Percentiles rank a stretch among this genome's conserved stretches.
These are phyloP conservation scores for Suillus occidentalis DNA, from an alignment of 768 basidiomycete genomes.

Conservation along the genomic window DNA sequence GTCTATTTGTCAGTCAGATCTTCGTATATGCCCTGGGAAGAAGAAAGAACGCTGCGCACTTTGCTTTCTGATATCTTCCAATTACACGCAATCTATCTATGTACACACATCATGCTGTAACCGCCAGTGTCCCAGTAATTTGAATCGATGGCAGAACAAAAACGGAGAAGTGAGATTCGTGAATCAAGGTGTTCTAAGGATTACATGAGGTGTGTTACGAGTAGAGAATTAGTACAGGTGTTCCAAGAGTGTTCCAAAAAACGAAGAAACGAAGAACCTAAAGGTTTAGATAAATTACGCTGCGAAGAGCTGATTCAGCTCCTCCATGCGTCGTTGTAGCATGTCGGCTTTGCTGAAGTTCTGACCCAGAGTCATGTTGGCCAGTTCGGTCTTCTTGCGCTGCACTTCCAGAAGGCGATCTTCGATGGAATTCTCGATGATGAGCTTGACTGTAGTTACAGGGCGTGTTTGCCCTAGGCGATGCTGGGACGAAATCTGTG, in stretches of 20 bases:
- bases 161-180: background rate
- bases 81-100: constrained; percentile 1
- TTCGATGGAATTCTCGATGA: constrained; percentile 95
- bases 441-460: constrained; percentile 88
- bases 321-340: constrained; percentile 83
- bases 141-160: background rate
- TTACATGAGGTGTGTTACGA: constrained; percentile 31
- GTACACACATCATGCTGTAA: background rate
- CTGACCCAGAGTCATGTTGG: constrained; percentile 90
- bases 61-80: constrained; percentile 56
- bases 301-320: constrained; percentile 76
- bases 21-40: constrained; percentile 72
- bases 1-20: constrained; percentile 79
- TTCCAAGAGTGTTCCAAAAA: constrained; percentile 18
- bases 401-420: constrained; percentile 91
- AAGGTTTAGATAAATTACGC: constrained; percentile 31
- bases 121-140: constrained; percentile 2
- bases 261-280: constrained; percentile 14
- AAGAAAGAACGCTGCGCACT: constrained; percentile 70
- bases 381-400: constrained; percentile 90
- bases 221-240: constrained; percentile 29
- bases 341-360: constrained; percentile 87
- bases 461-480: constrained; percentile 93
- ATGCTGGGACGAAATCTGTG: constrained; percentile 52
- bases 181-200: constrained; percentile 23